Conservation (phyloP, 202 grass and related monocot species). For the Dendrocalamus latiflorus region DNA sequence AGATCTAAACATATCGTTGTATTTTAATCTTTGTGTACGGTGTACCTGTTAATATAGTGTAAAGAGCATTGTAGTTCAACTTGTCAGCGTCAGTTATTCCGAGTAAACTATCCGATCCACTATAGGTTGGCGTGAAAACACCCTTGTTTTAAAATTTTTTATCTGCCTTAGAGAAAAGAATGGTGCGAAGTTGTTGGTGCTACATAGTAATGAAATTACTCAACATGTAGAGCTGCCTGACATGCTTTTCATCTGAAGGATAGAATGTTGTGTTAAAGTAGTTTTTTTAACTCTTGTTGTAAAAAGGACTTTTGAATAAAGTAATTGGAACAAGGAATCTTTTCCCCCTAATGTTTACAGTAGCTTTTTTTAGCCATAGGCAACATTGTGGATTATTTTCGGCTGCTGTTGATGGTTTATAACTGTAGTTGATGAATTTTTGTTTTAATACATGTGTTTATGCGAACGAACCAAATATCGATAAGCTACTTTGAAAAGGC, state of each 20-base stretch:
- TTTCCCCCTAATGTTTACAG: background rate
- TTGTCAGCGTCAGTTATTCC: background rate
- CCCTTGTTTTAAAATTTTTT: background rate
- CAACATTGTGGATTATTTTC: background rate
- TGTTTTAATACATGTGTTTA: fast-evolving
- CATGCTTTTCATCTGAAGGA: background rate
- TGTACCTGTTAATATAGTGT: background rate
- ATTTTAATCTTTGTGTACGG: background rate
- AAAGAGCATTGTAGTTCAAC: background rate
- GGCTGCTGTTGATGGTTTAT: too few species aligned
- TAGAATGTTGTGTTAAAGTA: background rate
- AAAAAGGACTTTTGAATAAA: slow-evolving; percentile 16
- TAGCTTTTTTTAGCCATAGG: background rate
- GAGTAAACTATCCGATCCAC: background rate
- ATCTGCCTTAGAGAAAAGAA: background rate
- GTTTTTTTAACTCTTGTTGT: background rate
- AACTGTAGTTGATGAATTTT: too few species aligned
- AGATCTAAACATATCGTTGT: background rate
- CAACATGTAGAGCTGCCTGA: too few species aligned
- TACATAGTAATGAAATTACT: background rate
- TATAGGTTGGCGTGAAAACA: background rate
- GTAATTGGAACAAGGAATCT: background rate
- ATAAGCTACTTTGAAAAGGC: too few species aligned
- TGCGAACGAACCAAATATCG: fast-evolving
- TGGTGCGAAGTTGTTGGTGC: background rate